Conservation (phyloP, 2,329 filamentous ascomycete genomes). For the Monilinia polystroma region DNA sequence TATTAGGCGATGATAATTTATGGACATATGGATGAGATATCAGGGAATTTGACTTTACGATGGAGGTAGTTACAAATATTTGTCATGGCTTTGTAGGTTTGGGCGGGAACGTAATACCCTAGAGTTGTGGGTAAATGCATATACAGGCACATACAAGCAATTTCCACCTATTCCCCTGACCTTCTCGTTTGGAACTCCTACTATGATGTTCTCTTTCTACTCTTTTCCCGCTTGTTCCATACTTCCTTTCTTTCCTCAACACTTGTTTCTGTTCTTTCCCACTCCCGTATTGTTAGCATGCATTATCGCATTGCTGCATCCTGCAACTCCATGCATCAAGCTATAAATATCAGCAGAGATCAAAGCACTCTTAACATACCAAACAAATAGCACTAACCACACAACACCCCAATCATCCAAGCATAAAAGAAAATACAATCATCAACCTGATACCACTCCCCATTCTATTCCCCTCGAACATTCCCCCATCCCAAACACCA, state of each 20-base stretch:
- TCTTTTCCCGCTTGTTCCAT: neutral
- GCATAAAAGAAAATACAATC: neutral
- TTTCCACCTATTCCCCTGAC: neutral
- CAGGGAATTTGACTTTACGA: neutral
- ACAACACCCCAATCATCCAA: neutral
- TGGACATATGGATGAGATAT: neutral
- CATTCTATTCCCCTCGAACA: too few relatives aligned
- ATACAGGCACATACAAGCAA: neutral
- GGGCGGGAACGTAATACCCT: neutral
- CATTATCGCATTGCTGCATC: neutral
- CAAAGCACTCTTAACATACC: neutral
- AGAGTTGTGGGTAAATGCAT: conserved; percentile 2
- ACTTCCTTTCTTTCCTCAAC: neutral
- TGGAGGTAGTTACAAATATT: neutral
- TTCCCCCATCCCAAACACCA: neutral
- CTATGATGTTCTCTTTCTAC: neutral
- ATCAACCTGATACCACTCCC: too few relatives aligned
- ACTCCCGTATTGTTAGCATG: neutral
- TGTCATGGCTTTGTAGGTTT: neutral
- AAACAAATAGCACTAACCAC: neutral
- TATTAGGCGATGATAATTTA: neutral
- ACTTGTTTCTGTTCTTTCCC: neutral
- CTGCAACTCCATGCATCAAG: neutral
- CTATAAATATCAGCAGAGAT: neutral
- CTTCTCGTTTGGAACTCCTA: neutral